A percentile compares a stretch with the other conserved stretches of the same genome.
These are phyloP conservation scores for Claviceps lovelessii DNA, from an alignment of 2,329 filamentous ascomycete genomes.

Conservation along the genomic window DNA sequence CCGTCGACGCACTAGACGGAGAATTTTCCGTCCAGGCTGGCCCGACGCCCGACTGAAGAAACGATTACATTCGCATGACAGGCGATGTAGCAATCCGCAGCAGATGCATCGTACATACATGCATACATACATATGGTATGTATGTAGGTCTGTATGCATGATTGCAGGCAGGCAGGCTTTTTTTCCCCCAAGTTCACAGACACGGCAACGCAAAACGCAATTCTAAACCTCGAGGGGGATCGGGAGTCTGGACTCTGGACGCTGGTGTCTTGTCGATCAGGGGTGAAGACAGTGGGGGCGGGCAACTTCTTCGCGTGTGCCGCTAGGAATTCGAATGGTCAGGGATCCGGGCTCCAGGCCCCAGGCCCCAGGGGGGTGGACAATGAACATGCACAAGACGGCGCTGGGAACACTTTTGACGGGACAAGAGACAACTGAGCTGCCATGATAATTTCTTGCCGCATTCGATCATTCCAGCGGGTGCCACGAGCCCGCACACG, in stretches of 20 bases:
- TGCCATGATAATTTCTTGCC: not conserved
- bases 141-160: too few species aligned
- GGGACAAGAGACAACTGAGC: not conserved
- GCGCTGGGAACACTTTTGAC: too few species aligned
- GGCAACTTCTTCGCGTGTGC: not conserved
- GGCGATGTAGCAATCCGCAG: not conserved
- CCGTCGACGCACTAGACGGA: not conserved
- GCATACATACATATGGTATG: too few species aligned
- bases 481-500: not conserved
- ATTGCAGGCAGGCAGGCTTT: not conserved
- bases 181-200: not conserved
- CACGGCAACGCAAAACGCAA: not conserved
- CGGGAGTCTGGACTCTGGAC: too few species aligned
- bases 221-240: not conserved
- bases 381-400: too few species aligned
- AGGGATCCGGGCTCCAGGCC: not conserved
- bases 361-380: too few species aligned
- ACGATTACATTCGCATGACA: not conserved
- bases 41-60: not conserved
- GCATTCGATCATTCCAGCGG: not conserved
- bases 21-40: not conserved
- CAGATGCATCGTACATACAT: not conserved
- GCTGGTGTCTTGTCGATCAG: not conserved
- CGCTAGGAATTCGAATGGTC: not conserved
- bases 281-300: not conserved